Base-by-base conservation (phyloP, 2,329 filamentous ascomycete genomes). In the Arthrinium puccinioides region DNA sequence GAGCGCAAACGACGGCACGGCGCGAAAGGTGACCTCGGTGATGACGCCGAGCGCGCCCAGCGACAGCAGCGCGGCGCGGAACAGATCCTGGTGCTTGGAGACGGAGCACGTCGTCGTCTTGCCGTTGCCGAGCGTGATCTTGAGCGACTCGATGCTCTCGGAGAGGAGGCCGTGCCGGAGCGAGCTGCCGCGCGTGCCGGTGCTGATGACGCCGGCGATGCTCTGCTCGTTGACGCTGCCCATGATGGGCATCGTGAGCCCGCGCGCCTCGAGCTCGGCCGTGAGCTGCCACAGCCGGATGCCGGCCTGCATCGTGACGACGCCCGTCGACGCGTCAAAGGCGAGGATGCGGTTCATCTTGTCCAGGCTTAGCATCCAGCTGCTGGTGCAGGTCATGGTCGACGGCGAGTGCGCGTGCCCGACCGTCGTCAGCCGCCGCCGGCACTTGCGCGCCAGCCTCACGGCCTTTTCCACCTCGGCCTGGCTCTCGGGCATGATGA, bases 201-300 rank as follows among this genome's bases (percentile, higher is more conserved):
- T 98, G 15, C 85, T 82, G 44, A 97, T 94, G 11, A 87, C 89
- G 20, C 92, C 92, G 2, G 87, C 88, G 44, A 97, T 82, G 41
- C 85, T 92, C 69, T 98, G 92, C 51, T 87, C 79, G 58, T 96
- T 88, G 62, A 98, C 97, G 59, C 87, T 95, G 25, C 92, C 92
- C 31, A 97, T 68, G 57, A 94, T 96, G 21, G 86, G 84, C 75
- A 98, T 82, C 3, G 88, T 87, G 45, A 95, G 71, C 1, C 87
- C 87, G 50, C 81, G 63, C 38, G 74, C 70, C 47, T 85, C 87
- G 20, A 96, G 77, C 52, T 79, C 76, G 30, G 75, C 71, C 44
- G 87, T 84, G 40, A 98, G 67, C 42, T 81, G 67, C 49, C 76
- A 78, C 42, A 98, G 68, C n/a, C 90, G 75, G 46, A 97, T 95